phyloP scores from a whole-genome alignment of 164 flowering plant genomes.

The Kalanchoe fedtschenkoi region DNA sequence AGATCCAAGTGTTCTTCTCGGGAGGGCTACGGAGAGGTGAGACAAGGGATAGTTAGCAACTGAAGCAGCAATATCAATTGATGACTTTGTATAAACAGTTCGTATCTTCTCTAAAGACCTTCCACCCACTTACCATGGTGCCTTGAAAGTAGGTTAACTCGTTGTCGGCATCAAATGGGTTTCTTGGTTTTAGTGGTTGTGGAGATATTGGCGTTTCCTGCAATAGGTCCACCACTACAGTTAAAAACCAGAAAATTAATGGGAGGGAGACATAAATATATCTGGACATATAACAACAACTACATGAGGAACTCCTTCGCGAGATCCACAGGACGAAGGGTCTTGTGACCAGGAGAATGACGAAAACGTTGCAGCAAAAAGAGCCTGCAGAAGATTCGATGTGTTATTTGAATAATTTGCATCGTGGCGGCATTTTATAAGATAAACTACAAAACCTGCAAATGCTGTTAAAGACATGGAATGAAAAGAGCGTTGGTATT shows the following conservation, averaged over 20 bases:
- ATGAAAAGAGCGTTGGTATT: neutral
- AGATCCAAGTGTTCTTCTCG: neutral
- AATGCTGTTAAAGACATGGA: neutral
- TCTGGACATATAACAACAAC: neutral
- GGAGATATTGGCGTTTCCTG: neutral
- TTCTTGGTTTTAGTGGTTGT: neutral
- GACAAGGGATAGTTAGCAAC: neutral
- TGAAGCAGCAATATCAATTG: neutral
- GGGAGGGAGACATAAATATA: neutral
- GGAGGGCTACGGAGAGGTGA: neutral
- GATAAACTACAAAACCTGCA: neutral
- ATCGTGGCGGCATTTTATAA: neutral
- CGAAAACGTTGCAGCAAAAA: neutral
- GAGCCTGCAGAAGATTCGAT: neutral
- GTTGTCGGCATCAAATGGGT: neutral
- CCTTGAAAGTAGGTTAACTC: neutral
- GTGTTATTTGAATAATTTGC: neutral
- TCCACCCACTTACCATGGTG: neutral
- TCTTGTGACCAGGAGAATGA: slow-evolving; percentile 2
- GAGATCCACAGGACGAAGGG: neutral
- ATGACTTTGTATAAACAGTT: neutral
- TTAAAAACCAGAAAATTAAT: neutral
- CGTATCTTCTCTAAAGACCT: neutral
- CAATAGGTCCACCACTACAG: neutral
- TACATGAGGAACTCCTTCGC: neutral